Conservation (phyloP, 148 eudicot species). For the Rhododendron kiyosumense region DNA sequence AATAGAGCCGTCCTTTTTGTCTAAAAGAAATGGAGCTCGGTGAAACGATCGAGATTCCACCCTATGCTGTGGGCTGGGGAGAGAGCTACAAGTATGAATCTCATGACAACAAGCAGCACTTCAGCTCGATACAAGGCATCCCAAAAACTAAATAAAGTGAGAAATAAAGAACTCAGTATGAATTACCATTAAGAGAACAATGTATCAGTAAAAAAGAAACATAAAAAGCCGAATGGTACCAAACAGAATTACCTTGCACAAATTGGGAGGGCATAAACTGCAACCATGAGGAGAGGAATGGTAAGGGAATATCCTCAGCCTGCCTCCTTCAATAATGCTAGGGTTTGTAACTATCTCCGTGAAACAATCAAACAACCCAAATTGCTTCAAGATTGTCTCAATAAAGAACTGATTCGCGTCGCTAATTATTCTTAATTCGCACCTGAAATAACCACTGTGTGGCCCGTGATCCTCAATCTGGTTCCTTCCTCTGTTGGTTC, state of each 20-base stretch:
- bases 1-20: no score
- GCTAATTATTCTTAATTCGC: no score
- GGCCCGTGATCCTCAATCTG: no score
- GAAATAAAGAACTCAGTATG: background rate
- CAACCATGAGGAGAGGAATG: constrained; percentile 53
- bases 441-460: no score
- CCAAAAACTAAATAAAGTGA: background rate
- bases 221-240: constrained; percentile 27
- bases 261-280: constrained; percentile 61
- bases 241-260: constrained; percentile 70
- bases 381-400: no score
- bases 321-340: constrained; percentile 38
- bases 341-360: constrained; percentile 67
- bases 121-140: background rate
- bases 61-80: no score
- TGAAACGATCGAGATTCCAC: no score
- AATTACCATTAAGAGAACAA: background rate
- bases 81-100: background rate
- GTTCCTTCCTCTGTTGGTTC: no score
- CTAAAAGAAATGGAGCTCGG: no score
- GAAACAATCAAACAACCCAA: constrained; percentile 27
- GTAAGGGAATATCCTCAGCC: constrained; percentile 59
- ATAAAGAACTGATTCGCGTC: no score
- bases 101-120: background rate
- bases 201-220: background rate